Conservation (phyloP, 768 basidiomycete genomes). For the Boletus fagicola region DNA sequence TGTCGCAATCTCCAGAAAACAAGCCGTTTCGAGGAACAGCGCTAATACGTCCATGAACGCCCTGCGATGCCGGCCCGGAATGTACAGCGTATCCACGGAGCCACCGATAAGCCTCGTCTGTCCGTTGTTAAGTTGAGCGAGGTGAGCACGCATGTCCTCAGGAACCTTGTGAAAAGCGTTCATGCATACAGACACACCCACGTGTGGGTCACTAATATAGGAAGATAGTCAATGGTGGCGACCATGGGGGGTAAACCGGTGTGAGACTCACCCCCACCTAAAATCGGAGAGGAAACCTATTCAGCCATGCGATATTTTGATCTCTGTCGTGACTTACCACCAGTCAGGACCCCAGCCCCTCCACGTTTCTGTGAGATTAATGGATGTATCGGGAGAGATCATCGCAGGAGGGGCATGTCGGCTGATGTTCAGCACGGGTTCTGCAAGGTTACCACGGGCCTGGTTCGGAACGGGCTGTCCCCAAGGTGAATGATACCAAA, state of each 20-base stretch:
- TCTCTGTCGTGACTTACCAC: slow-evolving; percentile 36
- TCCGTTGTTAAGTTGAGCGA: slow-evolving; percentile 36
- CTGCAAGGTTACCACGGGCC: slow-evolving; percentile 23
- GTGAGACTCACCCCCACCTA: slow-evolving; percentile 42
- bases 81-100: slow-evolving; percentile 48
- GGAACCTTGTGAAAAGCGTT: slow-evolving; percentile 39
- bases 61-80: slow-evolving; percentile 41
- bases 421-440: slow-evolving; percentile 18
- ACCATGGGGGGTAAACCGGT: neutral
- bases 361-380: slow-evolving; percentile 41
- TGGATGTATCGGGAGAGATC: slow-evolving; percentile 41
- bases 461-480: slow-evolving; percentile 42
- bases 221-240: neutral
- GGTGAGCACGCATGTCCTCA: slow-evolving; percentile 34
- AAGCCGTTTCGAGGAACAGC: slow-evolving; percentile 45
- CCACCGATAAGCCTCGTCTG: slow-evolving; percentile 45
- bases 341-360: slow-evolving; percentile 41
- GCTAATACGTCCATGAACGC: slow-evolving; percentile 42
- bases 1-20: slow-evolving; percentile 49
- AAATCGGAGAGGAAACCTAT: neutral
- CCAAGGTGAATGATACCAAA: slow-evolving; percentile 54
- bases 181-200: slow-evolving; percentile 45
- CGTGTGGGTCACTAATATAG: slow-evolving; percentile 39
- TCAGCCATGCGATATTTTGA: slow-evolving; percentile 8
- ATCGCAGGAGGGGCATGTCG: slow-evolving; percentile 40